Percentiles rank a stretch among this genome's conserved stretches.
These are phyloP conservation scores for Powellomyces hirtus DNA, from an alignment of 192 early-diverging fungal species.

Conservation along the genomic window DNA sequence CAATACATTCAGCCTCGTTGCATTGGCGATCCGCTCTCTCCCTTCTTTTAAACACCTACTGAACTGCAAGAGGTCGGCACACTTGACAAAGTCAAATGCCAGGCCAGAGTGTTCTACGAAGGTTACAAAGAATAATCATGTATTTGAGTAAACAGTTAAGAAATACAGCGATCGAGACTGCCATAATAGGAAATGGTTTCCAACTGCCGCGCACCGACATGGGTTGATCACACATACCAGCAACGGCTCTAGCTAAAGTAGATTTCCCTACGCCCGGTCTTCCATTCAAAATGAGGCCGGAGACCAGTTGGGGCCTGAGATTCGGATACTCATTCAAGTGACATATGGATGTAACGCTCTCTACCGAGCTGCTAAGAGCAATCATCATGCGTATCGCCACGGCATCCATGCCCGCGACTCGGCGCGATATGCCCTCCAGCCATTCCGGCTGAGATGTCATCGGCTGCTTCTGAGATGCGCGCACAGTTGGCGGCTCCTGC, in stretches of 20 bases:
- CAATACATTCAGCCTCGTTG: neutral
- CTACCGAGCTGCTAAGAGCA: neutral
- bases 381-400: neutral
- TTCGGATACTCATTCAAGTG: too few relatives aligned
- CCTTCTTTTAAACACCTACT: constrained; percentile 1
- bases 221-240: constrained; percentile 7
- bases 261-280: constrained; percentile 18
- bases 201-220: neutral
- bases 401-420: neutral
- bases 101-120: constrained; percentile 5
- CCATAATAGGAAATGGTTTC: neutral
- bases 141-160: neutral
- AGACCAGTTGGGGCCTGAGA: neutral
- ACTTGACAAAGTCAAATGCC: constrained; percentile 1
- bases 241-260: constrained; percentile 5
- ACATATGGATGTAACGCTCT: neutral
- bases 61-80: constrained; percentile 12
- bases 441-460: neutral
- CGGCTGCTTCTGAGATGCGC: neutral
- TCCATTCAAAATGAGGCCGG: constrained; percentile 5
- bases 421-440: neutral
- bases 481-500: neutral
- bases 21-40: neutral
- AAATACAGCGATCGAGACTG: neutral
- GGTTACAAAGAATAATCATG: neutral